Evolutionary conservation across 1,139 yeast genomes (phyloP), one percentile per base, ranked within the genome.

Genomic region (Pichia sorboxylosa): DNA sequence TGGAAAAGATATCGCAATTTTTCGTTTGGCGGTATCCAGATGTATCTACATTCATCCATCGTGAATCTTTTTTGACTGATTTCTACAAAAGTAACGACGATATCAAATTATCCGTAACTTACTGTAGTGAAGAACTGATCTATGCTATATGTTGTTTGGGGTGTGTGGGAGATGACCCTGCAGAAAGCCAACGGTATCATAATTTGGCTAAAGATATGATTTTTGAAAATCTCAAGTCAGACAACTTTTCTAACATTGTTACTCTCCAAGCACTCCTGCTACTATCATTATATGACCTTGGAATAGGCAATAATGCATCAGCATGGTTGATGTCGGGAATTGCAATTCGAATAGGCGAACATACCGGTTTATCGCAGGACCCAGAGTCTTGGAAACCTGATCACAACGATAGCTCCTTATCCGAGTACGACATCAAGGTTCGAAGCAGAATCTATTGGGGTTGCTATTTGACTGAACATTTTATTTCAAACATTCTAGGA

Each of bases 61-160:
- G 39, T 22, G 39, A 36, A 20, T 36, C 39, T 13, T 36, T 36
- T 23, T 27, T 36, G 11, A 36, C 37, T 8, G 39, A 36, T 30
- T 36, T 36, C 13, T 36, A 24, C 15, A 30, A 24, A 20, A 31
- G 29, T 18, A 31, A 26, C 15, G 35, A 26, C 4, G 39, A 34
- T 29, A 5, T 34, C 4, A 34, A 36, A 25, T 27, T 28, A 6
- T 36, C 39, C 3, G 15, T 36, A 11, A 16, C 27, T 13, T 36
- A 36, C 20, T 36, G 39, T 24, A 36, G 17, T 21, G 35, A 36
- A 29, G 39, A 34, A 17, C 26, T 36, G 11, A 36, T 36, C 7
- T 34, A 17, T 27, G 39, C 39, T 2, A 26, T 36, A 9, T 36
- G 39, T 31, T 31, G 34, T 4, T 15, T 17, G 11, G 39, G 39